Conservation (phyloP, 805 yeast species). For the Saccharomycopsis vini region DNA sequence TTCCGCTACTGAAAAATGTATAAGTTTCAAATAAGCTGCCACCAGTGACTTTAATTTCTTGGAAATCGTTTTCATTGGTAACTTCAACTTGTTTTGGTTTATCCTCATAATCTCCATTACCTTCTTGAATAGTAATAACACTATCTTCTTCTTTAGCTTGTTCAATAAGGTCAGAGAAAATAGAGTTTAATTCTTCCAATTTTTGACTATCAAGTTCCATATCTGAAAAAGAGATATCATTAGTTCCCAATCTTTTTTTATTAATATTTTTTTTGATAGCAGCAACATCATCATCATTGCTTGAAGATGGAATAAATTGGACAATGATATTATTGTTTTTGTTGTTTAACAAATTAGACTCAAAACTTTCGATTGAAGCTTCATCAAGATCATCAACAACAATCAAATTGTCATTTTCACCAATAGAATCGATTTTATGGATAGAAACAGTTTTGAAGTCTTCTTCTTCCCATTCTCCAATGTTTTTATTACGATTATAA, state of each 20-base stretch:
- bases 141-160: constrained; percentile 15
- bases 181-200: constrained; percentile 10
- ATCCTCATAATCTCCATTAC: background rate
- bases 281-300: background rate
- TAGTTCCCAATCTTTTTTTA: background rate
- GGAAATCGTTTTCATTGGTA: background rate
- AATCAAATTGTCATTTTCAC: background rate
- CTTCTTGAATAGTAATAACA: constrained; percentile 5
- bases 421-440: background rate
- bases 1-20: constrained; percentile 66
- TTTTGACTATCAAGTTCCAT: background rate
- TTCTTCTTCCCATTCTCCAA: background rate
- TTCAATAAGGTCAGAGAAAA: constrained; percentile 13
- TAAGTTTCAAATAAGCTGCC: constrained; percentile 53
- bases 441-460: background rate
- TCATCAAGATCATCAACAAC: background rate
- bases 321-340: background rate
- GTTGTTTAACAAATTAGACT: background rate
- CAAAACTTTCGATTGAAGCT: background rate
- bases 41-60: constrained; percentile 8
- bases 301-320: background rate
- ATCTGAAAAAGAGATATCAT: background rate
- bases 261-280: background rate
- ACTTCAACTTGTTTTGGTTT: background rate
- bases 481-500: background rate